Evolutionary conservation across 345 rosid genomes (phyloP), one percentile per base, ranked within the genome.

Genomic region (Bruguiera gymnorhiza): DNA sequence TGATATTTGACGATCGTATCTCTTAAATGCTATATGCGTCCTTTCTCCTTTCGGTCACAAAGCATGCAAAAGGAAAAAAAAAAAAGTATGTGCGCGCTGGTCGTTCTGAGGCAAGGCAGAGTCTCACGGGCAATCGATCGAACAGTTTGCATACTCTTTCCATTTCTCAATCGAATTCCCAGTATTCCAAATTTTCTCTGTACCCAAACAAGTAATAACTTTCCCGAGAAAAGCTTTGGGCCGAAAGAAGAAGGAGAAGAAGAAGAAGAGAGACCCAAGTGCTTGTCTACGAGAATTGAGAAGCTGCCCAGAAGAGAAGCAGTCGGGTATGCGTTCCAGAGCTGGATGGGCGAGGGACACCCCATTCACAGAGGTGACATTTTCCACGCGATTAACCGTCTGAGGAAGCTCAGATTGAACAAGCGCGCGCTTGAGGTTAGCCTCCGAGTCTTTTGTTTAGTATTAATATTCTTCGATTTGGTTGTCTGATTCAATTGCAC

Each of bases 321-420:
- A 7, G 86, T 85, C 76, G 90, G 96, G 43, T 80, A 74, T 50
- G 89, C 93, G n/a, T 85, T 89, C 67, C 97, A 85, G 74, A 84
- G 88, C 57, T 91, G 97, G 96, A 91, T 91, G 96, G 83, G 88
- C 2, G 93, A 89, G 60, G 97, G 97, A 20, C 82, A 81, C 37
- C 88, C 97, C 55, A 73, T 89, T 78, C 97, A 91, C 58, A 79
- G 88, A 55, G 96, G 91, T 34, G 96, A 91, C 65, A 80, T 86
- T 58, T 89, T 83, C 70, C 97, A 91, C 75, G 77, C 93, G n/a
- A 79, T 91, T 30, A 91, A 89, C 65, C 88, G 96, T 5, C 73
- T 89, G 73, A 82, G 98, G 75, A 91, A 87, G 84, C 90, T 84
- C 62, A 83, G 85, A 46, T 51, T 78, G 72, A 81, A 86, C 71